phyloP scores from a whole-genome alignment of 768 basidiomycete genomes.

The Mrakia blollopis region DNA sequence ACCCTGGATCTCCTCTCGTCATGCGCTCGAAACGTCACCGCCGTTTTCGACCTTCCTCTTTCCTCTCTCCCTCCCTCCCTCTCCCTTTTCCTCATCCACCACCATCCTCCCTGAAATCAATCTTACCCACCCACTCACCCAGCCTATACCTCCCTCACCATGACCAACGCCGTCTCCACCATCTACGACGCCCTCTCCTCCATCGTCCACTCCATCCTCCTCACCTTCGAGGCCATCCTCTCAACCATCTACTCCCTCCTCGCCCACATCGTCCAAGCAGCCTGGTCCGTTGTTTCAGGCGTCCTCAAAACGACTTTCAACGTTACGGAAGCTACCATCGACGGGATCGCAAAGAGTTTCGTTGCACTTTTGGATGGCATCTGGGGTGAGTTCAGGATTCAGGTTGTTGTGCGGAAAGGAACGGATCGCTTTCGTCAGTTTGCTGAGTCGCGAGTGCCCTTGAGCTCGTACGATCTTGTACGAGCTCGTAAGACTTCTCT shows the following conservation, averaged over 20 bases:
- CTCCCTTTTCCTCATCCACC: neutral
- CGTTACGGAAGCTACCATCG: slow-evolving; percentile 20
- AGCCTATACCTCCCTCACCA: neutral
- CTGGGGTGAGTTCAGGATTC: slow-evolving; percentile 13
- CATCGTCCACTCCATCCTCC: neutral
- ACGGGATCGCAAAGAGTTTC: slow-evolving; percentile 23
- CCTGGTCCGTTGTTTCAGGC: neutral
- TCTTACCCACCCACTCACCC: neutral
- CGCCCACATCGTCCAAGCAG: neutral
- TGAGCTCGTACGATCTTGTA: too few relatives aligned
- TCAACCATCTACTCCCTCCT: slow-evolving; percentile 22
- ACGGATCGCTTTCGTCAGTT: neutral
- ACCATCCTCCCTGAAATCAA: neutral
- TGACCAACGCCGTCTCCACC: slow-evolving; percentile 14
- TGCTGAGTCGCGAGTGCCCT: too few relatives aligned
- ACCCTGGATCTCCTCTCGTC: neutral
- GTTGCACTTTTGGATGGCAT: neutral
- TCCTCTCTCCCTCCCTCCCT: too few relatives aligned
- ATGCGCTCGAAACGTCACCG: neutral
- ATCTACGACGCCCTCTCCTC: slow-evolving; percentile 5
- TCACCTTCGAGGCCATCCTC: slow-evolving; percentile 17
- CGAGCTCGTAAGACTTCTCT: too few relatives aligned
- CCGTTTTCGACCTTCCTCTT: too few relatives aligned
- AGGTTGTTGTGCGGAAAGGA: too few relatives aligned
- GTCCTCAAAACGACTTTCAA: slow-evolving; percentile 27